Conservation (phyloP, 139 green algal species). For the Chlorella sp. region DNA sequence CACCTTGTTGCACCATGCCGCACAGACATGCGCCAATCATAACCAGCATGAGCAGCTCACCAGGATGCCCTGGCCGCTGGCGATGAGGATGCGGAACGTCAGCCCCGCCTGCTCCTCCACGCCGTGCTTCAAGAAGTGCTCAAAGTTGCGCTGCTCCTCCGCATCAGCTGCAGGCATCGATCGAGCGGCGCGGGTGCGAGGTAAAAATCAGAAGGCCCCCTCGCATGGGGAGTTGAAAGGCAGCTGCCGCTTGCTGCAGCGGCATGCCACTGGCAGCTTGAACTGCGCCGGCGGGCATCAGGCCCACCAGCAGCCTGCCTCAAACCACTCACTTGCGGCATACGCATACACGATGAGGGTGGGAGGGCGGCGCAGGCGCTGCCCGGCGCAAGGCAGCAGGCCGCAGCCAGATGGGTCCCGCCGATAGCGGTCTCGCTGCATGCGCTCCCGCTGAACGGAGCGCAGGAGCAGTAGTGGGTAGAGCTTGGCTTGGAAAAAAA, state of each 20-base stretch:
- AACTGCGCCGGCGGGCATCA: no score
- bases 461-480: no score
- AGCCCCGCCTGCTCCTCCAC: conserved; percentile 29
- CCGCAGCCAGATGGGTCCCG: conserved; percentile 9
- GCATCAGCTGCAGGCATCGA: conserved; percentile 12
- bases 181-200: no score
- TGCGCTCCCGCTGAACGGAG: no score
- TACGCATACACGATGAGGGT: conserved; percentile 55
- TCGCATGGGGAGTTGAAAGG: no score
- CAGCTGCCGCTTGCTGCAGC: background rate
- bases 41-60: background rate
- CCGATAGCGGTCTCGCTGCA: no score
- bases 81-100: conserved; percentile 42
- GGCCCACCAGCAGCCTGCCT: no score
- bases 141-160: conserved; percentile 47
- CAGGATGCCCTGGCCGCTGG: conserved; percentile 28
- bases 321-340: conserved; percentile 26
- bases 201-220: no score
- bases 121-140: conserved; percentile 42
- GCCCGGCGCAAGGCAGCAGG: background rate
- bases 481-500: no score
- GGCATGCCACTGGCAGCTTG: no score
- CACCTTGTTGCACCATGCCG: no score
- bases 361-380: conserved; percentile 2
- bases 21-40: background rate